Base-by-base conservation (phyloP, 1,284 basidiomycete species). In the Apiotrichum sp. region DNA sequence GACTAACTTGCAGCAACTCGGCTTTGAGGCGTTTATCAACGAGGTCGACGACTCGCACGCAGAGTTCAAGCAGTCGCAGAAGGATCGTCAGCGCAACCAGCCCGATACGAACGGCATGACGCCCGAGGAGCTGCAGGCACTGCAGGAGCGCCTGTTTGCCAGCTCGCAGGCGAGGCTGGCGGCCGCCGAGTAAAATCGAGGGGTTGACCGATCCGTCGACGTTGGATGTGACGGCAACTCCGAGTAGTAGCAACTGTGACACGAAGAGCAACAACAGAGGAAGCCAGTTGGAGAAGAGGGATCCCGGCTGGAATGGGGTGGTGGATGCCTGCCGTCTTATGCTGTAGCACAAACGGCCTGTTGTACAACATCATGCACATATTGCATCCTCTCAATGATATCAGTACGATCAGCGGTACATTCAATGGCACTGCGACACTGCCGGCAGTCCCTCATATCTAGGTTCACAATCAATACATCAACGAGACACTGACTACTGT, bases 11-110 rank as follows among this genome's bases (percentile, higher is more conserved):
- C 53, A 74, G 72, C 68, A 71, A 71, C 64, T 75, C 14, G 93
- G 97, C 65, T 91, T 97, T 5, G 87, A 95, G 71, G 87, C 88
- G 65, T 93, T 97, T 31, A 78, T 96, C 55, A 86, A 90, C 68
- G 93, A 97, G 68, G 93, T 97, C 73, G 97, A 98, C 71, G 89
- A 93, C 70, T 87, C 91, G 62, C 88, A 89, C 73, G 97, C 93
- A 57, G 91, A 58, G 78, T 73, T 63, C 59, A 56, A 64, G 53
- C 62, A 64, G 55, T 64, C 64, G 13, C 67, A 70, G 56, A 73
- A 74, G 63, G 71, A 75, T 50, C 66, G 71, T 8, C 91, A 91
- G 72, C 85, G 87, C 9, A 87, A 88, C 46, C 91, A 92, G 74
- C 83, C 92, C 67, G 89, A 93, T 68, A 84, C 87, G 61, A 91